A percentile compares a stretch with the other conserved stretches of the same genome.
phyloP scores from a whole-genome alignment of 1,139 yeast genomes.

The Wickerhamomyces sp. region DNA sequence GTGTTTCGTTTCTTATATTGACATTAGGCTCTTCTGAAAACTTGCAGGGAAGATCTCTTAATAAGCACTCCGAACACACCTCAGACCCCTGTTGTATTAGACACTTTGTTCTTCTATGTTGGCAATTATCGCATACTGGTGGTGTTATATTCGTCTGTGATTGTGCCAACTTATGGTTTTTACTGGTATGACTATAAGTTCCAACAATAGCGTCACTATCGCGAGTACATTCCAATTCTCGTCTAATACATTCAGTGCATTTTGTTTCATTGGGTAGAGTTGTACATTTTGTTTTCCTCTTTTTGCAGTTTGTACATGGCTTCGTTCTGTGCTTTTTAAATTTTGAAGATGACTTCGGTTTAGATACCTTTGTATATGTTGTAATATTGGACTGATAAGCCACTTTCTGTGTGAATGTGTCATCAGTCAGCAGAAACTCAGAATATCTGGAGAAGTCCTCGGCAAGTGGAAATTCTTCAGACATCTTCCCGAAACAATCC shows the following conservation, averaged over 20 bases:
- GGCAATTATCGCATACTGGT: constrained; percentile 21
- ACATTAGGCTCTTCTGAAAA: constrained; percentile 11
- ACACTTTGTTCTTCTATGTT: constrained; percentile 23
- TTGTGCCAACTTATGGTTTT: background rate
- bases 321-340: constrained; percentile 9
- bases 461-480: constrained; percentile 11
- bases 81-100: constrained; percentile 13
- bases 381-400: background rate
- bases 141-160: background rate
- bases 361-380: constrained; percentile 3
- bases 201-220: constrained; percentile 1
- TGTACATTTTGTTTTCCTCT: constrained; percentile 30
- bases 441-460: constrained; percentile 9
- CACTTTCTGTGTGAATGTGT: background rate
- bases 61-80: constrained; percentile 21
- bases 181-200: background rate
- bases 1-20: constrained; percentile 19
- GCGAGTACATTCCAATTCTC: constrained; percentile 5
- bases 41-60: constrained; percentile 22
- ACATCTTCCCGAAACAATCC: background rate
- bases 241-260: constrained; percentile 19
- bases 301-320: constrained; percentile 23
- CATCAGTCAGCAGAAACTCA: background rate
- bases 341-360: constrained; percentile 4
- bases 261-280: constrained; percentile 8